Evolutionary conservation across 2,329 filamentous ascomycete genomes (phyloP).

Genomic region (Alternaria hordeiaustralica): DNA sequence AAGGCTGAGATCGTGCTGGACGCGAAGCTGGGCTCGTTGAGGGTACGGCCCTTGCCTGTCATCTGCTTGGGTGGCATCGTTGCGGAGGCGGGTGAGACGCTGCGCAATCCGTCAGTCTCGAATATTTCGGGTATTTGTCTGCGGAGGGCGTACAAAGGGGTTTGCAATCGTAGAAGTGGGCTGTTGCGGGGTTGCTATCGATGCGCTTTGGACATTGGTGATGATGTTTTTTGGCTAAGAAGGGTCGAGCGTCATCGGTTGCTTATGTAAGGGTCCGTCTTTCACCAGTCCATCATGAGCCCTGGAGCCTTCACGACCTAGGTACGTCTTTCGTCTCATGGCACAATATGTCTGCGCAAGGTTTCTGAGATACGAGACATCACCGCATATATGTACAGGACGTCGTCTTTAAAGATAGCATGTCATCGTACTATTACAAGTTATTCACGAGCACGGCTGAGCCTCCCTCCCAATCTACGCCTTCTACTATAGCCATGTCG

Average conservation of each 20-base stretch:
- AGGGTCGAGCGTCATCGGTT: slow-evolving; percentile 18
- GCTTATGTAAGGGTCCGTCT: slow-evolving; percentile 1
- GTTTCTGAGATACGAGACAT: not conserved
- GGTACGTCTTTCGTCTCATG: not conserved
- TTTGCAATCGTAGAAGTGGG: not conserved
- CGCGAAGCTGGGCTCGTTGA: slow-evolving; percentile 50
- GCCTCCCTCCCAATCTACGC: slow-evolving; percentile 8
- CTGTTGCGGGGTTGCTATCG: slow-evolving; percentile 11
- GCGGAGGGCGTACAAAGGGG: slow-evolving; percentile 6
- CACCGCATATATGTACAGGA: not conserved
- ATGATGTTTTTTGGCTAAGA: slow-evolving; percentile 29
- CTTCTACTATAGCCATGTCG: slow-evolving; percentile 7
- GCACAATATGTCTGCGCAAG: not conserved
- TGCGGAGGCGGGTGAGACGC: not conserved
- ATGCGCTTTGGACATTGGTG: slow-evolving; percentile 28
- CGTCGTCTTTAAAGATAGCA: not conserved
- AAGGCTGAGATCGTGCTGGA: slow-evolving; percentile 50
- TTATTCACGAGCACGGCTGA: slow-evolving; percentile 6
- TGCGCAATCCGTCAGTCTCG: not conserved
- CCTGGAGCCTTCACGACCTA: too few relatives aligned
- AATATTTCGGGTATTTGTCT: not conserved
- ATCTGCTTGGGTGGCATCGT: slow-evolving; percentile 42
- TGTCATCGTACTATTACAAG: slow-evolving; percentile 25
- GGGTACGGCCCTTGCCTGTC: slow-evolving; percentile 32
- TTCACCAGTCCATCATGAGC: not conserved